Evolutionary conservation across 805 yeast genomes (phyloP), one percentile per base, ranked within the genome.

Genomic region (Teunomyces kruisii): DNA sequence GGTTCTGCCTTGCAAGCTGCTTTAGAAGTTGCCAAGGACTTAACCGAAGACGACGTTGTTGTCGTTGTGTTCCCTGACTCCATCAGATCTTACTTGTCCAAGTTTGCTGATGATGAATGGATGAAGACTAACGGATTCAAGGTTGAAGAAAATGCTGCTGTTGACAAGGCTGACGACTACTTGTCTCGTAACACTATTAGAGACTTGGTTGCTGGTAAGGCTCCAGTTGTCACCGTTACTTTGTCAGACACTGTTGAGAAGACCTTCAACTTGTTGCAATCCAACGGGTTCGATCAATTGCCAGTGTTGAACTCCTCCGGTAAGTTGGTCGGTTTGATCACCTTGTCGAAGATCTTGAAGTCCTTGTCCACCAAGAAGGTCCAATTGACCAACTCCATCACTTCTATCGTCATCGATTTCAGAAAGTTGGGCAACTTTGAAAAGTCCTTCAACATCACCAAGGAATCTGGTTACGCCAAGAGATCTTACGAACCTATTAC

Each of bases 51-150:
- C 40, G 95, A 86, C 54, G 78, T 78, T 14, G 77, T 88, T 47
- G 96, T 88, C 27, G 89, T 85, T 39, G 84, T 88, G 16, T 80
- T 86, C 79, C 96, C 96, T 37, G 96, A 88, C 64, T 83, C 90
- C 33, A 81, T 88, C 60, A 81, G 96, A 74, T 87, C 95, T 3
- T 88, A 88, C 70, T 75, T 88, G 67, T 81, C 94, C 51, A 88
- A 88, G 70, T 88, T 88, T 60, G 92, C 87, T 31, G 95, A 88
- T 63, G 95, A 88, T 58, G 95, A 87, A 67, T 88, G 96, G 96
- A 81, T 88, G 86, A 78, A 76, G 62, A 80, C 80, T 56, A 86
- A 88, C 62, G 86, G 86, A 2, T 83, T 88, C 59, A 64, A 65
- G 48, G 79, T 84, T 52, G 69, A 55, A 19, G 70, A 74, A 44